Base-by-base conservation (phyloP, 495 filamentous ascomycete genomes). In the Chlorociboria aeruginascens region DNA sequence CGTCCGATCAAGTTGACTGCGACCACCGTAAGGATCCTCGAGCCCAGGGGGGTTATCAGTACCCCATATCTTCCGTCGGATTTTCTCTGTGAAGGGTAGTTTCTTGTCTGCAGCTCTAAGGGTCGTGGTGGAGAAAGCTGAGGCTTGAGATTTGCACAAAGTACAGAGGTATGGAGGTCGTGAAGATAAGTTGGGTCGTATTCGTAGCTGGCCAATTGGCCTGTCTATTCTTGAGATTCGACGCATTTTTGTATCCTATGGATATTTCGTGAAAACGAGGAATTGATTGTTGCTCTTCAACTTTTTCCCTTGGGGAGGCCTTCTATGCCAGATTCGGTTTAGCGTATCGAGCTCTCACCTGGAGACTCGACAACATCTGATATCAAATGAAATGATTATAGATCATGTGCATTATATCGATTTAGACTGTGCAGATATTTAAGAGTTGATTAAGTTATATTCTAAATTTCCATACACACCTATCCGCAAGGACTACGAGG, bases 61-160 rank as follows among this genome's bases (percentile, higher is more conserved):
- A 16, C 72, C 73, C 74, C 75, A 79, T 48, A 81, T 64, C 59
- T 66, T 70, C 45, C 63, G 60, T 34, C 73, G 70, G 43, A 78
- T 58, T 30, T 66, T 64, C 31, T 78, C 72, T 42, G 71, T 69
- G 43, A 74, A 54, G 43, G 69, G 59, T 37, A 52, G 32, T 40
- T 49, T 56, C 38, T 36, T 48, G 38, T 33, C 42, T 55, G 66
- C 65, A 62, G 63, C 60, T 63, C 68, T 67, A 49, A 61, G 60
- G 51, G 65, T 50, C 16, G 67, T 51, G 20, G 67, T 61, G 7
- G 68, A 68, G 36, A 66, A 69, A 17, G 71, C 64, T 25, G 59
- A 53, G 14, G 57, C 53, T 55, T 61, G 61, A 44, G 57, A 52
- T 14, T 45, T 55, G 47, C 61, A 65, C 32, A 43, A 41, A 9